Conservation (phyloP, 2,329 filamentous ascomycete genomes). For the Colletotrichum cuscutae region DNA sequence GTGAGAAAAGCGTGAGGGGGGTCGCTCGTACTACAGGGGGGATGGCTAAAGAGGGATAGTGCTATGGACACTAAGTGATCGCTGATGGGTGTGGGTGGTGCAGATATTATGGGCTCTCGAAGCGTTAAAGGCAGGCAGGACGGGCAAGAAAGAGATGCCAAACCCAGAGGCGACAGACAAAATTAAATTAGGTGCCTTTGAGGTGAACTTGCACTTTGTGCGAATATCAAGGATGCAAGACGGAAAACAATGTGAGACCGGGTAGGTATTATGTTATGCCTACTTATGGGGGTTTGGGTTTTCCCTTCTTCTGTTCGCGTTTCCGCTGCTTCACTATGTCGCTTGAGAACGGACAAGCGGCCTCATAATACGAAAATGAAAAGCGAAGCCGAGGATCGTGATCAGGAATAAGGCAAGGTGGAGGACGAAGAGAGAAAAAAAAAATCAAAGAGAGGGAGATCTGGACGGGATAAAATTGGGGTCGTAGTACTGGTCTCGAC, state of each 20-base stretch:
- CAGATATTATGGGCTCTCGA: constrained; percentile 12
- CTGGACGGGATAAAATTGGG: constrained; percentile 34
- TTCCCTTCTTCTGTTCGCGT: not conserved
- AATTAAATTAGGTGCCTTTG: not conserved
- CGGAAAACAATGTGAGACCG: not conserved
- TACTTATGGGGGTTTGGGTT: not conserved
- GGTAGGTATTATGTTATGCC: not conserved
- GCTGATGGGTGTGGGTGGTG: constrained; percentile 24
- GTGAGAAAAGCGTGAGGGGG: constrained; percentile 18
- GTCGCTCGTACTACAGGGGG: constrained; percentile 33
- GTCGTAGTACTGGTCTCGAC: constrained; percentile 24
- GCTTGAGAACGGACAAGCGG: not conserved
- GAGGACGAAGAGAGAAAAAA: constrained; percentile 16
- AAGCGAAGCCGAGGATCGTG: constrained; percentile 12
- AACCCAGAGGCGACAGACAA: not conserved
- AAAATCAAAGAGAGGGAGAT: constrained; percentile 19
- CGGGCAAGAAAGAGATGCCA: not conserved
- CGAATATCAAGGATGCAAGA: not conserved
- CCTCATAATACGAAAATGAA: not conserved
- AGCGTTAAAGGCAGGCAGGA: not conserved
- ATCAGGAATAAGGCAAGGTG: constrained; percentile 30
- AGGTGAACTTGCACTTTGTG: too few relatives aligned
- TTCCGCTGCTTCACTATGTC: not conserved
- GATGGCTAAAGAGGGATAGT: constrained; percentile 35
- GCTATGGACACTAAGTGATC: constrained; percentile 36